Evolutionary conservation across 2,329 filamentous ascomycete genomes (phyloP).

Genomic region (Calonectria leucothoes): DNA sequence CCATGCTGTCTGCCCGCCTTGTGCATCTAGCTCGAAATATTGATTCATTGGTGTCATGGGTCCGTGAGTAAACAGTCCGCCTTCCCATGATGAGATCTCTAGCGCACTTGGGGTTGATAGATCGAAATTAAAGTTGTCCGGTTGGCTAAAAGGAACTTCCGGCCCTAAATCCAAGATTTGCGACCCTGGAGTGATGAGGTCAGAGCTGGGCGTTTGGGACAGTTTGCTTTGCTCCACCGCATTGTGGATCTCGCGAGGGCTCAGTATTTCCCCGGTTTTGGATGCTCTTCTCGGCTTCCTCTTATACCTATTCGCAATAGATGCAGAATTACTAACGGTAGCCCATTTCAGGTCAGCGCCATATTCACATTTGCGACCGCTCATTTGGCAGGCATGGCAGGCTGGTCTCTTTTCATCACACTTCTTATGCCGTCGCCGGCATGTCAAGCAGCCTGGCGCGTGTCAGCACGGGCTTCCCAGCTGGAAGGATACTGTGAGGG

Average conservation of each 20-base stretch:
- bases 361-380: conserved; percentile 13
- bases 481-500: not conserved
- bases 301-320: not conserved
- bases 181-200: not conserved
- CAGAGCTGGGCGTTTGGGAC: not conserved
- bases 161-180: not conserved
- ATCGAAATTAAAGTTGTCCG: not conserved
- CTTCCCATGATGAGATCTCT: not conserved
- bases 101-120: not conserved
- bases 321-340: not conserved
- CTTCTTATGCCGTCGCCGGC: conserved; percentile 15
- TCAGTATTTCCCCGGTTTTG: not conserved
- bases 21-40: not conserved
- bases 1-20: not conserved
- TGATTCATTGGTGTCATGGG: not conserved
- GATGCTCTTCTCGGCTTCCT: not conserved
- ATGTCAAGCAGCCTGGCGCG: conserved; percentile 21
- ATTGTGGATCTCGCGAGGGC: not conserved
- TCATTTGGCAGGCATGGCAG: conserved; percentile 4
- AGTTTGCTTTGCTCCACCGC: not conserved
- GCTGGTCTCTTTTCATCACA: conserved; percentile 15
- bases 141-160: not conserved
- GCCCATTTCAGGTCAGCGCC: conserved; percentile 13
- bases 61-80: not conserved
- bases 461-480: not conserved